A percentile compares a stretch with the other conserved stretches of the same genome.
These are phyloP conservation scores for Alternaria brassicae DNA, from an alignment of 2,329 filamentous ascomycete species.

Conservation along the genomic window DNA sequence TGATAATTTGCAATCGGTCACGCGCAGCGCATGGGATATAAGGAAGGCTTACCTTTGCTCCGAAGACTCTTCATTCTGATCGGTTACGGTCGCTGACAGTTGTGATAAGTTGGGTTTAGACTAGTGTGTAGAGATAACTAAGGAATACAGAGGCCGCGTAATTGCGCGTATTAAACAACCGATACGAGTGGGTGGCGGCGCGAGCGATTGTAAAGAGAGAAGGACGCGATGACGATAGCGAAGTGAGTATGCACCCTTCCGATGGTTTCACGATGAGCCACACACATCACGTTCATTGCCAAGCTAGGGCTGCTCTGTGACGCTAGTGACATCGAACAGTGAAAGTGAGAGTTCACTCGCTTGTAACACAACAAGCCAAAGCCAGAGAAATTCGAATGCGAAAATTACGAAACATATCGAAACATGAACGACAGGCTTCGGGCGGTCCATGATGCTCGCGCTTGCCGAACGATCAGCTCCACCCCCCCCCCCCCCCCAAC, in stretches of 20 bases:
- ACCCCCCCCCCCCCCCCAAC: too few species aligned
- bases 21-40: neutral
- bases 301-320: neutral
- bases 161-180: neutral
- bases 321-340: neutral
- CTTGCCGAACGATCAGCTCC: neutral
- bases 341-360: constrained; percentile 2
- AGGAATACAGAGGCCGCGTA: neutral
- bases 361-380: constrained; percentile 1
- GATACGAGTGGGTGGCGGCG: neutral
- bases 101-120: neutral
- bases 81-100: neutral
- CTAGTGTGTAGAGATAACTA: neutral
- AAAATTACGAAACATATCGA: neutral
- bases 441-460: neutral
- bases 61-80: constrained; percentile 29
- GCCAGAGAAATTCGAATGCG: neutral
- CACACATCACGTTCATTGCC: neutral
- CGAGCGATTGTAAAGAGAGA: neutral
- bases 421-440: neutral
- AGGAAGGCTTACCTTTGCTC: constrained; percentile 22
- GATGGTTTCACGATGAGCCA: constrained; percentile 2
- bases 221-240: neutral
- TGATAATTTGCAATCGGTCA: neutral
- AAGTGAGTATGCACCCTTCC: neutral